A percentile compares a stretch with the other conserved stretches of the same genome.
Conservation (phyloP, 2,329 filamentous ascomycete genomes). For the Paecilomyces formosus region DNA sequence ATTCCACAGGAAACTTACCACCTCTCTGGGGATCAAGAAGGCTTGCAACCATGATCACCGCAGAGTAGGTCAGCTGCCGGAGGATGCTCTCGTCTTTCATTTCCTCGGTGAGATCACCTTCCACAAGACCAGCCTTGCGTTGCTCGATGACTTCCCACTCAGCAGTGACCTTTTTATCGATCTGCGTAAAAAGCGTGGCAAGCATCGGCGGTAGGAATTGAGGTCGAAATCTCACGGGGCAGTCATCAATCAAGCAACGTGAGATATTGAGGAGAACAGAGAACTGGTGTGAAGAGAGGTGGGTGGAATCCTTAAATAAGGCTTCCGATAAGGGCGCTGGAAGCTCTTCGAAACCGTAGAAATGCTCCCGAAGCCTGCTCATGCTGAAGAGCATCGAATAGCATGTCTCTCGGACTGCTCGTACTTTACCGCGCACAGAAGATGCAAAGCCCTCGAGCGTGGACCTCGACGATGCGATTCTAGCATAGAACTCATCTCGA, state of each 20-base stretch:
- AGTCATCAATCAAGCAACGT: conserved; percentile 83
- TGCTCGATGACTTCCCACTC: conserved; percentile 76
- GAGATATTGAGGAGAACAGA: conserved; percentile 88
- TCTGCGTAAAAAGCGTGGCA: conserved; percentile 71
- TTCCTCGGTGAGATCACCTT: conserved; percentile 80
- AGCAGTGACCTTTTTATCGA: conserved; percentile 76
- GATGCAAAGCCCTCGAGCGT: conserved; percentile 93
- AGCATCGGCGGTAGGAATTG: conserved; percentile 82
- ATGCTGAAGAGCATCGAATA: conserved; percentile 94
- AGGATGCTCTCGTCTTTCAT: conserved; percentile 98
- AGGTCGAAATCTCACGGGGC: conserved; percentile 66
- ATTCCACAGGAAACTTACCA: conserved; percentile 40
- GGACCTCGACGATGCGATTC: conserved; percentile 78
- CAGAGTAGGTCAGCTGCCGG: conserved; percentile 83
- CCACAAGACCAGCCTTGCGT: conserved; percentile 52
- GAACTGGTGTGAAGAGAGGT: conserved; percentile 84
- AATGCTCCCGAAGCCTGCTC: conserved; percentile 76
- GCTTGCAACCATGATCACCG: conserved; percentile 84
- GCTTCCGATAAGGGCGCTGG: conserved; percentile 76
- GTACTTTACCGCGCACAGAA: conserved; percentile 78
- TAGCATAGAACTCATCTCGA: conserved; percentile 92
- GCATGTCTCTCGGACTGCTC: conserved; percentile 84
- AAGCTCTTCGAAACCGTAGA: conserved; percentile 83
- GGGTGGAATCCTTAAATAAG: conserved; percentile 72
- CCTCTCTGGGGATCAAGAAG: conserved; percentile 68